Evolutionary conservation across 495 filamentous ascomycete species (phyloP).

Genomic region (Penicillium odoratum): DNA sequence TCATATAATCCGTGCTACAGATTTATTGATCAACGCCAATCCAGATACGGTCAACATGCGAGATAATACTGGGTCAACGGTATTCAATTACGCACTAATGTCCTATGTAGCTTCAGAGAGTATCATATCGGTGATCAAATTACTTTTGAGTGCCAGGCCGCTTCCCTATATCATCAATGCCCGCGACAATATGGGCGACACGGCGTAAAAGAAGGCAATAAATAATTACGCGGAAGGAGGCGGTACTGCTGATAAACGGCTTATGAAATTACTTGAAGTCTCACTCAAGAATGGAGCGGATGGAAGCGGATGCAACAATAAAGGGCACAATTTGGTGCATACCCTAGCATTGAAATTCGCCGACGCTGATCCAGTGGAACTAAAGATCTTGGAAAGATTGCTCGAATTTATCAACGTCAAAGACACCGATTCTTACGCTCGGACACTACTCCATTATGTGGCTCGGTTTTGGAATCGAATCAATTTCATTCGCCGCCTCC

Average conservation of each 20-base stretch:
- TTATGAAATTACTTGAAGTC: background rate
- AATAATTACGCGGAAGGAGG: background rate
- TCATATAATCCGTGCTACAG: background rate
- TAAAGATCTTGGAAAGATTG: background rate
- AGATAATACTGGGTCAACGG: background rate
- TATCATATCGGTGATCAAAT: too few species aligned
- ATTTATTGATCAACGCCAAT: background rate
- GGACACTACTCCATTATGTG: constrained; percentile 2
- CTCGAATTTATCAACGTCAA: background rate
- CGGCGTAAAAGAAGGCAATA: background rate
- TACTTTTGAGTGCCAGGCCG: background rate
- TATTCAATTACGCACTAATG: background rate
- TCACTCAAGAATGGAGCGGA: background rate
- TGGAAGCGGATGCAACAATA: background rate
- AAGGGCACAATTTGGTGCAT: background rate
- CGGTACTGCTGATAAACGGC: background rate
- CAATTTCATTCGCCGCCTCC: background rate
- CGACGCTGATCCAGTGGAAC: background rate
- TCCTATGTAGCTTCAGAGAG: background rate
- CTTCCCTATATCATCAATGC: background rate
- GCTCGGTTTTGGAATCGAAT: background rate
- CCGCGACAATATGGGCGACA: background rate
- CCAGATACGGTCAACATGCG: background rate
- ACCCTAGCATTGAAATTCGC: background rate
- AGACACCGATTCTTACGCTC: background rate